phyloP scores from a whole-genome alignment of 768 basidiomycete species.

The Xerocomellus amylosporus region DNA sequence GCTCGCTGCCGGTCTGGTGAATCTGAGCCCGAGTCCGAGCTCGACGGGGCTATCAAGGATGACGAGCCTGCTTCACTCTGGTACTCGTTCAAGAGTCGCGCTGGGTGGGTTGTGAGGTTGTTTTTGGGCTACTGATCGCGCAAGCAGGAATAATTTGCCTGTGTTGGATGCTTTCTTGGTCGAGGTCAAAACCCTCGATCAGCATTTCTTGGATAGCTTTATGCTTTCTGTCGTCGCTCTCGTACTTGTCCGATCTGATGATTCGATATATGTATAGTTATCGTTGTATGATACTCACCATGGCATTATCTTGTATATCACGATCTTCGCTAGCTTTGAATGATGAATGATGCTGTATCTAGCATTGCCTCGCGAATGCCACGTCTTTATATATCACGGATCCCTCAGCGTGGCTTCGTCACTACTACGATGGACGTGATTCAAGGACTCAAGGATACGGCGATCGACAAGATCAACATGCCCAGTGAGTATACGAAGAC shows the following conservation, averaged over 20 bases:
- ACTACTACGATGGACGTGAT: slow-evolving; percentile 36
- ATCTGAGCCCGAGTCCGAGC: neutral
- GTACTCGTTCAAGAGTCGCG: slow-evolving; percentile 11
- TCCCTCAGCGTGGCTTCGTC: neutral
- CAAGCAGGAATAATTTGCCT: neutral
- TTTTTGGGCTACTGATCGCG: slow-evolving; percentile 13
- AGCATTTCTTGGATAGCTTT: neutral
- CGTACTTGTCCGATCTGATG: neutral
- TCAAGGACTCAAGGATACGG: slow-evolving; percentile 28
- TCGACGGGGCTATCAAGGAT: slow-evolving; percentile 21
- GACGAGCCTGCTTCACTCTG: slow-evolving; percentile 9
- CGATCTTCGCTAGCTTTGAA: neutral
- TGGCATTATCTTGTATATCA: neutral
- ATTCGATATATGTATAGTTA: too few species aligned
- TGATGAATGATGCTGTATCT: too few species aligned
- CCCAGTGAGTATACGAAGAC: slow-evolving; percentile 31
- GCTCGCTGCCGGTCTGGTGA: slow-evolving; percentile 33
- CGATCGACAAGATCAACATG: slow-evolving; percentile 32
- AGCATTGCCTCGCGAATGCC: neutral
- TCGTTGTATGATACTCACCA: neutral
- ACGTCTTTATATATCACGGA: neutral
- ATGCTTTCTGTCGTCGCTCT: neutral
- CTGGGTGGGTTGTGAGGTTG: slow-evolving; percentile 19
- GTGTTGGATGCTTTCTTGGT: neutral
- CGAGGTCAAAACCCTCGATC: neutral